A percentile compares a stretch with the other conserved stretches of the same genome.
Conservation (phyloP, 805 yeast species). For the Hanseniaspora nectarophila region DNA sequence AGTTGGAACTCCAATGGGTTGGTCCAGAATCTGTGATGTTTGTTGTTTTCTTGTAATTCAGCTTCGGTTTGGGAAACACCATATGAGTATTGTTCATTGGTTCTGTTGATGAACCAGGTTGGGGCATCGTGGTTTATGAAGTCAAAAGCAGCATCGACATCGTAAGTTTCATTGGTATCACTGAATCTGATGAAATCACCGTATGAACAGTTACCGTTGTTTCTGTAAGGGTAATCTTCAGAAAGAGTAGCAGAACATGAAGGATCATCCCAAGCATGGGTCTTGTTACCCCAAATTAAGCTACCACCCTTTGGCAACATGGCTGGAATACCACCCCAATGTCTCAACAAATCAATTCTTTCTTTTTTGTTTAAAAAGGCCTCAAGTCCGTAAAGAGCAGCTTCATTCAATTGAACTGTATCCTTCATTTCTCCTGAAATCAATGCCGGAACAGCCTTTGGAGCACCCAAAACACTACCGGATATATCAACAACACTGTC, state of each 20-base stretch:
- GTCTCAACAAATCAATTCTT: constrained; percentile 68
- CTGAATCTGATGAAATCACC: constrained; percentile 67
- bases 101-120: constrained; percentile 58
- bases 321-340: constrained; percentile 89
- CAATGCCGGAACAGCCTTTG: constrained; percentile 82
- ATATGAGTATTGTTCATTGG: constrained; percentile 58
- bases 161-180: constrained; percentile 43
- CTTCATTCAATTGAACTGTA: constrained; percentile 82
- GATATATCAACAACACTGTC: constrained; percentile 76
- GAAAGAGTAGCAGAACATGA: constrained; percentile 10
- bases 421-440: constrained; percentile 98
- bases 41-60: constrained; percentile 54
- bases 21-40: constrained; percentile 74
- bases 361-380: constrained; percentile 84
- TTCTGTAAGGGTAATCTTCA: constrained; percentile 12
- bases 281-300: constrained; percentile 69
- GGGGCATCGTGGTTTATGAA: constrained; percentile 56
- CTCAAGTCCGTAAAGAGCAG: constrained; percentile 90
- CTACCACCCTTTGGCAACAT: constrained; percentile 97
- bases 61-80: constrained; percentile 54
- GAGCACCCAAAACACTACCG: constrained; percentile 87
- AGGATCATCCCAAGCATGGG: constrained; percentile 60
- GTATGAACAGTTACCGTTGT: constrained; percentile 35
- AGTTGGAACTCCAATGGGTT: constrained; percentile 86
- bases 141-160: constrained; percentile 58